Conservation (phyloP, 108 stramenopile species). For the Cylindrotheca fusiformis region DNA sequence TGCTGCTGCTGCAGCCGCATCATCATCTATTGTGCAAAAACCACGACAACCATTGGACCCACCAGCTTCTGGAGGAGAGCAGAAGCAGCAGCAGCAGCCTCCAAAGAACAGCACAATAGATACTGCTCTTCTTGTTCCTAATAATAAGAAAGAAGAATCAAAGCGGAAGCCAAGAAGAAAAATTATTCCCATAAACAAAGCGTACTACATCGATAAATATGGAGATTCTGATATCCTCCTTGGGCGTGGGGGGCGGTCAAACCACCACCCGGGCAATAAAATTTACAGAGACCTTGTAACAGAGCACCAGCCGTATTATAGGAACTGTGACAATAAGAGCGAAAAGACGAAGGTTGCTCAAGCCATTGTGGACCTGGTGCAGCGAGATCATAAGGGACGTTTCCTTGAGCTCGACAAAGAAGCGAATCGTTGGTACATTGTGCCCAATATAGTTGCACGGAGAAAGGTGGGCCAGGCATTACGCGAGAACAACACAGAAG, state of each 20-base stretch:
- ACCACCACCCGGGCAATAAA: conserved; percentile 45
- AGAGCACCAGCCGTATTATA: conserved; percentile 21
- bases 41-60: conserved; percentile 15
- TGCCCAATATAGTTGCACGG: conserved; percentile 29
- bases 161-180: conserved; percentile 37
- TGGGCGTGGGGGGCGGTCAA: conserved; percentile 44
- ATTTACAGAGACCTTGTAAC: conserved; percentile 34
- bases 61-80: conserved; percentile 5
- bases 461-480: conserved; percentile 39
- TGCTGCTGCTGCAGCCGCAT: not conserved
- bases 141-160: not conserved
- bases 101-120: conserved; percentile 7
- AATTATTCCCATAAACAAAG: conserved; percentile 31
- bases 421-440: conserved; percentile 24
- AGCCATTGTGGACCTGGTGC: conserved; percentile 29
- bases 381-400: conserved; percentile 20
- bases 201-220: conserved; percentile 25
- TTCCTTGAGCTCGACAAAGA: conserved; percentile 41
- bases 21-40: conserved; percentile 18
- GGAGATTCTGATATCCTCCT: conserved; percentile 36
- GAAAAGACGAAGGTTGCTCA: conserved; percentile 38
- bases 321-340: conserved; percentile 35
- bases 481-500: conserved; percentile 39
- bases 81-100: conserved; percentile 22
- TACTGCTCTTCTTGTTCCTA: too few species aligned